phyloP scores from a whole-genome alignment of 768 basidiomycete genomes.

The Leccinum variicolor region DNA sequence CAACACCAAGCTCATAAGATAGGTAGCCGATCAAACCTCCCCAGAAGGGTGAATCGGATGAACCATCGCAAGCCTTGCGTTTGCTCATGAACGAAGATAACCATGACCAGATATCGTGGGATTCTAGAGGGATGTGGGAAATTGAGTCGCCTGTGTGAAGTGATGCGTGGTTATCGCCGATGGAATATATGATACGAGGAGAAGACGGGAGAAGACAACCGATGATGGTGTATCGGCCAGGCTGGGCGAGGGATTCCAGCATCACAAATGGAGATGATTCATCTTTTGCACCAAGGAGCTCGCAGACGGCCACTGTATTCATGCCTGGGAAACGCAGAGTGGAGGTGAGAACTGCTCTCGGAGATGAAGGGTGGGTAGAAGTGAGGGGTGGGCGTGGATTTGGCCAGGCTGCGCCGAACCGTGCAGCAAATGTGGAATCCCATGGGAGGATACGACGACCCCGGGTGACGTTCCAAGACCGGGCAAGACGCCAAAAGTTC shows the following conservation, averaged over 20 bases:
- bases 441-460: conserved; percentile 42
- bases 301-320: conserved; percentile 48
- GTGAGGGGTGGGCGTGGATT: conserved; percentile 29
- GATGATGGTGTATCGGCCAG: conserved; percentile 72
- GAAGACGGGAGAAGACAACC: conserved; percentile 55
- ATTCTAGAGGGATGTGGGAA: conserved; percentile 41
- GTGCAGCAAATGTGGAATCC: conserved; percentile 33
- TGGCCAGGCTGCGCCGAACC: conserved; percentile 61
- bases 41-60: conserved; percentile 68
- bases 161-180: conserved; percentile 48
- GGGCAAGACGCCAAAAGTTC: conserved; percentile 74
- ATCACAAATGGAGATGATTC: conserved; percentile 63
- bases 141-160: conserved; percentile 38
- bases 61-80: conserved; percentile 46
- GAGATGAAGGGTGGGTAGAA: conserved; percentile 14
- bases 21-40: conserved; percentile 77
- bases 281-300: conserved; percentile 56
- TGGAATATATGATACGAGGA: conserved; percentile 54
- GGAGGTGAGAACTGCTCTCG: conserved; percentile 35
- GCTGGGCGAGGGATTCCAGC: conserved; percentile 73
- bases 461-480: conserved; percentile 46
- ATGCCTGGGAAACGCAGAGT: conserved; percentile 43
- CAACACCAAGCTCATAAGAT: conserved; percentile 76
- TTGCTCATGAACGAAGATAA: conserved; percentile 63
- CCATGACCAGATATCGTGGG: conserved; percentile 72